A percentile compares a stretch with the other conserved stretches of the same genome.
Evolutionary conservation across 352 stramenopile species (phyloP).

Genomic region (Pythium dissotocum): DNA sequence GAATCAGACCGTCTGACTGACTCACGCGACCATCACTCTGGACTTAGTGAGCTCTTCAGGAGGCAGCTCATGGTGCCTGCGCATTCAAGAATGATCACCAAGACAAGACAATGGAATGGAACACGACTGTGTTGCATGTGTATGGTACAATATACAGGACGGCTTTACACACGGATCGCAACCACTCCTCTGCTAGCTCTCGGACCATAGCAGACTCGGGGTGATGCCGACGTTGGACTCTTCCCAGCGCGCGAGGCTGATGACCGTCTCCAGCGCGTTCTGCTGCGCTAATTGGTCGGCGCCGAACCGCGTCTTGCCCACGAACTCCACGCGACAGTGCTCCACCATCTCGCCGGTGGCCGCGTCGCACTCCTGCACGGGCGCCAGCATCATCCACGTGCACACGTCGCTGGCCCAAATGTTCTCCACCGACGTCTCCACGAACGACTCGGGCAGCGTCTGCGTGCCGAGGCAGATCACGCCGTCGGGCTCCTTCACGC

Average conservation of each 20-base stretch:
- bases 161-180: not conserved
- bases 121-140: not conserved
- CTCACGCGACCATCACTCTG: not conserved
- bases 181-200: not conserved
- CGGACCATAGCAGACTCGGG: conserved; percentile 4
- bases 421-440: conserved; percentile 17
- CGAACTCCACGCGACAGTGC: conserved; percentile 42
- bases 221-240: conserved; percentile 45
- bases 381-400: conserved; percentile 45
- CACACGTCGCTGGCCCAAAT: conserved; percentile 48
- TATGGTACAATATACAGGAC: not conserved
- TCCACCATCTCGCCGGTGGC: conserved; percentile 20
- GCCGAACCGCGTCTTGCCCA: conserved; percentile 41
- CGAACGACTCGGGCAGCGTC: conserved; percentile 26
- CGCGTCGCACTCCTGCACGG: conserved; percentile 30
- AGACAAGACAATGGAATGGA: not conserved
- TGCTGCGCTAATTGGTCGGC: conserved; percentile 22
- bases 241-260: conserved; percentile 50
- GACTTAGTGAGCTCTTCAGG: not conserved
- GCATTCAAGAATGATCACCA: not conserved
- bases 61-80: too few species aligned
- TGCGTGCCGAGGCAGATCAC: conserved; percentile 43
- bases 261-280: conserved; percentile 50
- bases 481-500: conserved; percentile 41
- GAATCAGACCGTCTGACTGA: too few species aligned